Percentiles rank a stretch among this genome's conserved stretches.
Conservation (phyloP, 2,329 filamentous ascomycete genomes). For the Moelleriella libera region DNA sequence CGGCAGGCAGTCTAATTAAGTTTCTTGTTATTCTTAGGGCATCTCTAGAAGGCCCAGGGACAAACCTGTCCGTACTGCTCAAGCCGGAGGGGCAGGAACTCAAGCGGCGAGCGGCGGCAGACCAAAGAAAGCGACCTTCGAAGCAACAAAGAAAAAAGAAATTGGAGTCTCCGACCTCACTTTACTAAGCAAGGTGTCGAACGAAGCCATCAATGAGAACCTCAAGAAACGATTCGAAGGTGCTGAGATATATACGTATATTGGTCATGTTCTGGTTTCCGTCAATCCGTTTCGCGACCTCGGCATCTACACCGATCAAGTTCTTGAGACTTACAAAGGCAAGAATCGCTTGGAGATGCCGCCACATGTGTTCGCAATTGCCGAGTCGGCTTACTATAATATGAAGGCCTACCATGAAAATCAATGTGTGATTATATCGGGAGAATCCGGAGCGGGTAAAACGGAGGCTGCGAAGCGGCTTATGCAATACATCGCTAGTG, state of each 20-base stretch:
- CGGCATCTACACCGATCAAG: conserved; percentile 92
- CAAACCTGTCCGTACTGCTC: conserved; percentile 21
- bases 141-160: conserved; percentile 97
- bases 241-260: conserved; percentile 98
- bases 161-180: conserved; percentile 97
- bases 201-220: conserved; percentile 98
- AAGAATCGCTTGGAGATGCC: conserved; percentile 94
- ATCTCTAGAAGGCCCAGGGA: conserved; percentile 27
- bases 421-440: conserved; percentile 98
- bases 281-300: conserved; percentile 96
- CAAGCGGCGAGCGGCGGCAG: conserved; percentile 33
- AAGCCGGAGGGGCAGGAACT: conserved; percentile 22
- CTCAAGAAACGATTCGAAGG: conserved; percentile 96
- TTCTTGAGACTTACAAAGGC: conserved; percentile 85
- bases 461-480: conserved; percentile 96
- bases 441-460: conserved; percentile 95
- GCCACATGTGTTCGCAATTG: conserved; percentile 94
- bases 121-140: conserved; percentile 92
- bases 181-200: conserved; percentile 94
- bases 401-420: conserved; percentile 99
- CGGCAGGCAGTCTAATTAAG: background rate
- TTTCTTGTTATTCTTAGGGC: conserved; percentile 12
- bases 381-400: conserved; percentile 94
- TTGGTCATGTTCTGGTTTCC: conserved; percentile 96
- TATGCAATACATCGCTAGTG: conserved; percentile 99